phyloP scores from a whole-genome alignment of 441 rosid genomes.

The Pelargonium myrrhifolium region DNA sequence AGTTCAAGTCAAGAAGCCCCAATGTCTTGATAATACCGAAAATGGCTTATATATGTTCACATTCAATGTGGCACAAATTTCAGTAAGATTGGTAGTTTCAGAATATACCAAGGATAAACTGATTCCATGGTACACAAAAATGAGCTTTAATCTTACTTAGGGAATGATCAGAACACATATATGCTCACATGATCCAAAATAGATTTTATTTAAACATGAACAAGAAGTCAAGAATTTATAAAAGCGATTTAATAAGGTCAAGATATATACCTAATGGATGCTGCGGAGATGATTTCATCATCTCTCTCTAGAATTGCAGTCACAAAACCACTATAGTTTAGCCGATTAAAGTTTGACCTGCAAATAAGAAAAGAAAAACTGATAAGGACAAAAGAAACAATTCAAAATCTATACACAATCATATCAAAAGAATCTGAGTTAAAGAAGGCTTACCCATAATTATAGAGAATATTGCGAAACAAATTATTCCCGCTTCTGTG shows the following conservation, averaged over 20 bases:
- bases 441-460: constrained; percentile 45
- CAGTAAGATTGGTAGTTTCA: not conserved
- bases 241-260: no score
- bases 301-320: constrained; percentile 77
- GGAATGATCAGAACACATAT: no score
- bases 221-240: no score
- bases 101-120: not conserved
- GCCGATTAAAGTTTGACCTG: constrained; percentile 82
- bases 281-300: constrained; percentile 75
- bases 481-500: constrained; percentile 79
- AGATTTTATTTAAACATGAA: no score
- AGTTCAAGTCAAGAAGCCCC: no score
- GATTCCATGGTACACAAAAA: constrained; percentile 1
- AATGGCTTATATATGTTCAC: no score
- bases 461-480: constrained; percentile 77
- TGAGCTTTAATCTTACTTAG: not conserved
- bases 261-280: constrained; percentile 81
- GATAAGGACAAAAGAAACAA: constrained; percentile 2
- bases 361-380: constrained; percentile 14
- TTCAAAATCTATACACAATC: no score
- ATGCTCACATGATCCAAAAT: no score
- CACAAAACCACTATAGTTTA: constrained; percentile 63
- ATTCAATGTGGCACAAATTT: not conserved
- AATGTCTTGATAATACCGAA: no score
- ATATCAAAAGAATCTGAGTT: no score